phyloP scores from a whole-genome alignment of 2,329 filamentous ascomycete species.

The Aspergillus floridensis region DNA sequence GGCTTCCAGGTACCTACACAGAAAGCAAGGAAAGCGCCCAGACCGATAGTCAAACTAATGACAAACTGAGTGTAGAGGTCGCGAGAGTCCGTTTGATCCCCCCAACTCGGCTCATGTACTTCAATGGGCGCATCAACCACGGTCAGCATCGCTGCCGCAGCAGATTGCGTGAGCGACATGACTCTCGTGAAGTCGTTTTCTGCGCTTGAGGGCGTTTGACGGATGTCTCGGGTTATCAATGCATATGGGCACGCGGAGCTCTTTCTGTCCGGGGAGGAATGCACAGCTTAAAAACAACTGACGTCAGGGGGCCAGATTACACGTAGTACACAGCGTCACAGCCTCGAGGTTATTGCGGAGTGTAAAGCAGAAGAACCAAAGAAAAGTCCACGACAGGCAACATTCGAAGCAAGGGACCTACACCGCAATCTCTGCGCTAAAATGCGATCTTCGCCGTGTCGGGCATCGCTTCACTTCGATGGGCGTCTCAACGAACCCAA shows the following conservation, averaged over 20 bases:
- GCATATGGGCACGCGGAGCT: slow-evolving; percentile 15
- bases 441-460: slow-evolving; percentile 6
- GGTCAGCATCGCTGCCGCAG: slow-evolving; percentile 22
- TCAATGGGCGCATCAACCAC: slow-evolving; percentile 21
- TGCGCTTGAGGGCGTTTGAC: background rate
- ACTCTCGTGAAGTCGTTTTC: slow-evolving; percentile 5
- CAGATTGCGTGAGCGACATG: slow-evolving; percentile 34
- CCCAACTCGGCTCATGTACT: slow-evolving; percentile 24
- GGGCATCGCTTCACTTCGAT: slow-evolving; percentile 8
- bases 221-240: slow-evolving; percentile 7
- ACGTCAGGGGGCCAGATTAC: slow-evolving; percentile 23
- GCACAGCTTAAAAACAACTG: slow-evolving; percentile 21
- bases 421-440: slow-evolving; percentile 6
- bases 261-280: slow-evolving; percentile 4
- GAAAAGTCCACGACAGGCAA: background rate
- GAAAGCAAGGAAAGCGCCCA: slow-evolving; percentile 46
- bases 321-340: slow-evolving; percentile 5
- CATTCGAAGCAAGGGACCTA: background rate
- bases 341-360: background rate
- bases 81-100: slow-evolving; percentile 33
- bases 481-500: slow-evolving; percentile 13
- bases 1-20: slow-evolving; percentile 36
- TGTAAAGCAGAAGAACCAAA: background rate
- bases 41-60: slow-evolving; percentile 43
- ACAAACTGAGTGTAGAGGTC: slow-evolving; percentile 46